A percentile compares a stretch with the other conserved stretches of the same genome.
Evolutionary conservation across 2,329 filamentous ascomycete genomes (phyloP).

Genomic region (Neobulgaria alba): DNA sequence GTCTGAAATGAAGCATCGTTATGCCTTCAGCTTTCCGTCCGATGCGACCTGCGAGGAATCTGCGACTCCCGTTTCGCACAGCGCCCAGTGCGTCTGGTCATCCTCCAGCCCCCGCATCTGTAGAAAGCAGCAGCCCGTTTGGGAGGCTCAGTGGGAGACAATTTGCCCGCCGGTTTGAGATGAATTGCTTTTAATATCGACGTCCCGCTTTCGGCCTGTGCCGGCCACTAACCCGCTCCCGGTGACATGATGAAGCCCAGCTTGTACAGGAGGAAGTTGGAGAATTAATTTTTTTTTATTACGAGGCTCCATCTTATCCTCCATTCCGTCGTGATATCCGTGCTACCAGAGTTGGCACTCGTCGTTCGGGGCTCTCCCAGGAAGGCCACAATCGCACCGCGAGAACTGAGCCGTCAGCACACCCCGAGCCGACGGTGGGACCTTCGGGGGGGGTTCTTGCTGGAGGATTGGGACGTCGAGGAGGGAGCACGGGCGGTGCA

Average conservation of each 20-base stretch:
- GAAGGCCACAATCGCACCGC: too few relatives aligned
- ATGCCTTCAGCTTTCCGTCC: slow-evolving; percentile 13
- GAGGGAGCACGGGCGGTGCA: too few relatives aligned
- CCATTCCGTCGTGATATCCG: background rate
- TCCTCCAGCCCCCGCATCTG: slow-evolving; percentile 2
- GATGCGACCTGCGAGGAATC: background rate
- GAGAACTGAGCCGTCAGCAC: too few relatives aligned
- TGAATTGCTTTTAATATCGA: slow-evolving; percentile 9
- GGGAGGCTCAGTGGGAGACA: background rate
- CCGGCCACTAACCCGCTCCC: slow-evolving; percentile 1
- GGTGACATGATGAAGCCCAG: slow-evolving; percentile 7
- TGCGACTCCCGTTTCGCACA: slow-evolving; percentile 2
- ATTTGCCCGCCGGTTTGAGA: slow-evolving; percentile 6
- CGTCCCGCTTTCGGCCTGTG: slow-evolving; percentile 9
- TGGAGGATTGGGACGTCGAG: too few relatives aligned
- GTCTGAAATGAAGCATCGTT: slow-evolving; percentile 19
- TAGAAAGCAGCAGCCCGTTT: background rate
- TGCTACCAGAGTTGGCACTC: background rate
- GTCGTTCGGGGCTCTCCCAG: too few relatives aligned
- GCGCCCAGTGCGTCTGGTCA: background rate
- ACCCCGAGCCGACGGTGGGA: too few relatives aligned
- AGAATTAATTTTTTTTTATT: too few relatives aligned
- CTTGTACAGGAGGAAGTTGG: background rate
- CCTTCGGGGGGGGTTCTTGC: too few relatives aligned
- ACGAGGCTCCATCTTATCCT: slow-evolving; percentile 13